Evolutionary conservation across 805 yeast genomes (phyloP).

Genomic region (Hanseniaspora occidentalis): DNA sequence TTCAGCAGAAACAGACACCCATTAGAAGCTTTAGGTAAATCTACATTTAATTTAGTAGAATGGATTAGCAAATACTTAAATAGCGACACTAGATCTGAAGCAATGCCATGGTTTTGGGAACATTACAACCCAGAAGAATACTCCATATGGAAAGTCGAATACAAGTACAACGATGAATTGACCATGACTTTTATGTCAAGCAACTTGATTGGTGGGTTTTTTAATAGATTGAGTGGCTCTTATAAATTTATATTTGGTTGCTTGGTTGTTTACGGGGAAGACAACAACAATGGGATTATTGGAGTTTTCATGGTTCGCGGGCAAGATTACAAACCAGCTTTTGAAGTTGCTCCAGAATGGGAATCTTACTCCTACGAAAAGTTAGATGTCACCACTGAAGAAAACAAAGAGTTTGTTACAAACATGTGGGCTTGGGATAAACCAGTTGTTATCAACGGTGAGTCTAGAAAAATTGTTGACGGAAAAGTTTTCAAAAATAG

Average conservation of each 20-base stretch:
- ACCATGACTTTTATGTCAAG: conserved; percentile 96
- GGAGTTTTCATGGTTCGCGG: conserved; percentile 96
- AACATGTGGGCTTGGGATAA: conserved; percentile 98
- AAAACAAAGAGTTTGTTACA: conserved; percentile 66
- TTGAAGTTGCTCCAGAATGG: conserved; percentile 99
- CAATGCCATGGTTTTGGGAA: conserved; percentile 98
- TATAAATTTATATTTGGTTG: conserved; percentile 90
- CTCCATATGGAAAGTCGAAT: conserved; percentile 90
- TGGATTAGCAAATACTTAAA: conserved; percentile 96
- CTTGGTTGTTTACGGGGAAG: conserved; percentile 93
- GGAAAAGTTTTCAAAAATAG: conserved; percentile 98
- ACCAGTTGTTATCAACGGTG: conserved; percentile 74
- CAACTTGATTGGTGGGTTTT: conserved; percentile 96
- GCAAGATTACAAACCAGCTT: conserved; percentile 80
- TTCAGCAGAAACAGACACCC: no score
- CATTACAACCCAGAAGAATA: conserved; percentile 85
- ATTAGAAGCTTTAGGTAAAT: conserved; percentile 65
- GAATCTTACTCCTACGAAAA: conserved; percentile 80
- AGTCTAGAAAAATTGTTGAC: conserved; percentile 78
- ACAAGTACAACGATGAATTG: conserved; percentile 96
- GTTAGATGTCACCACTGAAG: conserved; percentile 68
- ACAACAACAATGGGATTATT: conserved; percentile 94
- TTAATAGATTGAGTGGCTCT: conserved; percentile 86
- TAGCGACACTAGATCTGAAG: conserved; percentile 89
- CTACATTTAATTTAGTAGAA: conserved; percentile 64